Percentiles rank a stretch among this genome's conserved stretches.
Conservation (phyloP, 495 filamentous ascomycete genomes). For the Penicillium riverlandense region DNA sequence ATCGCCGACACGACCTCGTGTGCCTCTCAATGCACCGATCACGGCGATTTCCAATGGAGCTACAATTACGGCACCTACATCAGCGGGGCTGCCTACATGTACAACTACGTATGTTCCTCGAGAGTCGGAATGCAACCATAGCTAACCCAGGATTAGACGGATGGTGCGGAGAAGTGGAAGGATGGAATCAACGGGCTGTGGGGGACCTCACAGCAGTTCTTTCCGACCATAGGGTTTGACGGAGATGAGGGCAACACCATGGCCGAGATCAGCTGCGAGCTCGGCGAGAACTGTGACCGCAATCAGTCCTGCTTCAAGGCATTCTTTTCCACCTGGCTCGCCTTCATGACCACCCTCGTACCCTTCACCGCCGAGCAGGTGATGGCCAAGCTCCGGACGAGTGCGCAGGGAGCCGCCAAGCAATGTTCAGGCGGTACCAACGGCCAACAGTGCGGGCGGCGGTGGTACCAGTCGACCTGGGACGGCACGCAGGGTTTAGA, state of each 20-base stretch:
- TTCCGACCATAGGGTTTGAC: conserved; percentile 46
- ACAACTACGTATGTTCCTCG: conserved; percentile 49
- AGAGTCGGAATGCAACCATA: background rate
- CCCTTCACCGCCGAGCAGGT: conserved; percentile 53
- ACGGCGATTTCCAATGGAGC: conserved; percentile 62
- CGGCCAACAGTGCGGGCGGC: conserved; percentile 43
- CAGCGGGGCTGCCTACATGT: conserved; percentile 70
- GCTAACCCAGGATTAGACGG: conserved; percentile 27
- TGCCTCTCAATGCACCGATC: conserved; percentile 47
- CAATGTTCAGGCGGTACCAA: conserved; percentile 49
- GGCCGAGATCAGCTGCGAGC: conserved; percentile 66
- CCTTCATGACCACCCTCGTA: conserved; percentile 56
- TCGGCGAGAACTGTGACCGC: conserved; percentile 53
- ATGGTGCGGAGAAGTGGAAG: conserved; percentile 46
- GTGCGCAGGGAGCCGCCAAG: conserved; percentile 52
- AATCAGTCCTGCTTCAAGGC: conserved; percentile 74
- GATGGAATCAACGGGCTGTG: conserved; percentile 48
- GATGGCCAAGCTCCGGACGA: conserved; percentile 46
- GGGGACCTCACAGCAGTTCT: conserved; percentile 34
- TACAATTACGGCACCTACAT: conserved; percentile 73
- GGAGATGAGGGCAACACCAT: conserved; percentile 45
- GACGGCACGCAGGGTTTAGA: conserved; percentile 46
- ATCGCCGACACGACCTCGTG: conserved; percentile 63
- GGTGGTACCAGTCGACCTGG: conserved; percentile 40
- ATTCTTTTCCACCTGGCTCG: conserved; percentile 64